Evolutionary conservation across 768 basidiomycete genomes (phyloP), one percentile per base, ranked within the genome.

Genomic region (Suillus plorans): DNA sequence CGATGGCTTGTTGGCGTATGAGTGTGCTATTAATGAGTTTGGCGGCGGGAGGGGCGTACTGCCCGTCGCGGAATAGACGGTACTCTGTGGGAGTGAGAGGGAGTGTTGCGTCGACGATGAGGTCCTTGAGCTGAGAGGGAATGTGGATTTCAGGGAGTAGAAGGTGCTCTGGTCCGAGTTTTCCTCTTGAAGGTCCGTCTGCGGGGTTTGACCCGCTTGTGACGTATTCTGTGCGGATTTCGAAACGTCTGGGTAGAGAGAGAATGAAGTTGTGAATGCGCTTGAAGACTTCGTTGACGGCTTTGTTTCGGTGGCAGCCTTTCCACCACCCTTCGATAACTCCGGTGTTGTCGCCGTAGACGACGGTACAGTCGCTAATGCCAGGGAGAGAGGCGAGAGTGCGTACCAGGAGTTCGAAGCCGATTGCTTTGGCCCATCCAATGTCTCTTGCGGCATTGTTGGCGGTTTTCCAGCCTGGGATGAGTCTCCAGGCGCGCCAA

Each of bases 121-220:
- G 57, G 3, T 60, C 18, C 20, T 16, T 44, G 42, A 28, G 28
- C 28, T 28, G 28, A 3, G 5, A 0, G 14, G 68, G 67, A 22
- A 68, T 63, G 8, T 36, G 5, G 41, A 63, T 68, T 2, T n/a
- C 34, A 13, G 69, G 69, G 44, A 70, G 68, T 7, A 66, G 58
- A 55, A 64, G 64, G 63, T 37, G 25, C 1, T 0, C 12, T 5
- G 18, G 25, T 8, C 12, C 8, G 16, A 20, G 39, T 1, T 5
- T 36, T 18, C 65, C 65, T 7, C 65, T 36, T 2, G 63, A 66
- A 28, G 63, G 65, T 2, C 31, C 8, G n/a, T 66, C 63, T 0
- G 65, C 55, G 0, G 65, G 65, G 55, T 66, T 66, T 3, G 1
- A 5, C 7, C 37, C 41, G 22, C 62, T 63, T 1, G 22, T 0